Evolutionary conservation across 148 eudicot species (phyloP).

Genomic region (Rhododendron simsii): DNA sequence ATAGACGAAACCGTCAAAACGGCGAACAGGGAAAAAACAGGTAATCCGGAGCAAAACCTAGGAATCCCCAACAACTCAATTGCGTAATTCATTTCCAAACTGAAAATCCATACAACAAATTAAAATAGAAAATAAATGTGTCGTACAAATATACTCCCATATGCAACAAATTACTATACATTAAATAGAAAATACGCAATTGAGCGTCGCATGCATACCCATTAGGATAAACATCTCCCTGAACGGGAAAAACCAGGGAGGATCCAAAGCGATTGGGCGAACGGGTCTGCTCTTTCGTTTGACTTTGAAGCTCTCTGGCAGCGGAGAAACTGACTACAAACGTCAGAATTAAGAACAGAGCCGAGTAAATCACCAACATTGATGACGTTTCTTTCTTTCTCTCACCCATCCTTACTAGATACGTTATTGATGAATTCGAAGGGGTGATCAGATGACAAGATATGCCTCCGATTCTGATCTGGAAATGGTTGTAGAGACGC

Average conservation of each 20-base stretch:
- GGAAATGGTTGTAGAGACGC: background rate
- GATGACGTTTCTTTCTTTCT: slow-evolving; percentile 2
- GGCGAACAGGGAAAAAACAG: background rate
- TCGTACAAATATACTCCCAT: too few relatives aligned
- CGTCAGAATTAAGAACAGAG: background rate
- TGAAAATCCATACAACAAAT: background rate
- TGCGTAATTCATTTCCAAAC: background rate
- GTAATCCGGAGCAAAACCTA: background rate
- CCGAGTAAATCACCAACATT: background rate
- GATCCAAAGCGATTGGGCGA: background rate
- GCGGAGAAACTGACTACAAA: background rate
- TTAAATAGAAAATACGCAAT: background rate
- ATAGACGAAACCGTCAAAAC: background rate
- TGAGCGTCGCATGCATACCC: background rate
- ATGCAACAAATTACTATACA: too few relatives aligned
- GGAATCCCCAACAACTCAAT: background rate
- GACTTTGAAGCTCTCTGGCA: background rate
- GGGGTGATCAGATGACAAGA: background rate
- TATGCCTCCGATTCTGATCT: background rate
- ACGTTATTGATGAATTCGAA: background rate
- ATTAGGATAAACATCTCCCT: background rate
- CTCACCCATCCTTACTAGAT: background rate
- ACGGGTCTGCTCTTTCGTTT: background rate
- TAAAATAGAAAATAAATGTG: too few relatives aligned
- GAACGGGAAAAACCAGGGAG: slow-evolving; percentile 6